Conservation (phyloP, 148 eudicot genomes). For the Agrostemma githago region DNA sequence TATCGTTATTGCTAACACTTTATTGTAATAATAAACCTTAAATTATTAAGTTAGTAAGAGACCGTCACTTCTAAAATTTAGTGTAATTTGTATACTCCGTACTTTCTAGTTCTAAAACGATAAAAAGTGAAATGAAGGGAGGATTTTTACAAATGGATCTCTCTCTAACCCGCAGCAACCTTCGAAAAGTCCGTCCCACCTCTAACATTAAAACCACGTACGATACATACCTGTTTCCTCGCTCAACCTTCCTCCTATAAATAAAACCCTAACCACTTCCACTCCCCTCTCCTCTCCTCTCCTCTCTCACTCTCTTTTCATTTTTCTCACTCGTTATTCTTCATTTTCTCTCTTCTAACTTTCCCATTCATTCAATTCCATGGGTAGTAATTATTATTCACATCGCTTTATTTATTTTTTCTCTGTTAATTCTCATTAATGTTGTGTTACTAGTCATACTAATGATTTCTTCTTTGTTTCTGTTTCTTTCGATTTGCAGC, state of each 20-base stretch:
- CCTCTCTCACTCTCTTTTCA: background rate
- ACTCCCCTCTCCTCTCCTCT: background rate
- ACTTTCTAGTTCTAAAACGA: too few relatives aligned
- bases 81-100: too few relatives aligned
- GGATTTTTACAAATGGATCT: too few relatives aligned
- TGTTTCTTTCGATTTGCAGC: constrained; percentile 29
- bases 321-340: background rate
- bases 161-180: background rate
- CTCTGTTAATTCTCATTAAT: too few relatives aligned
- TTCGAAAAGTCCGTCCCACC: constrained; percentile 2
- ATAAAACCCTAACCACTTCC: background rate
- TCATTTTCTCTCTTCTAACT: background rate
- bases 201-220: background rate
- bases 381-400: background rate
- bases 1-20: too few relatives aligned
- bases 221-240: background rate
- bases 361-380: background rate
- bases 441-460: too few relatives aligned
- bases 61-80: too few relatives aligned
- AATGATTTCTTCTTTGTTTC: background rate
- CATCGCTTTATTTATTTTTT: background rate
- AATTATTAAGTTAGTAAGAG: too few relatives aligned
- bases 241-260: background rate
- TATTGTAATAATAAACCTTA: too few relatives aligned
- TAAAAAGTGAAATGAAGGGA: too few relatives aligned